These are phyloP conservation scores for Tolypocladium ophioglossoides DNA, from an alignment of 2,329 filamentous ascomycete species.

Conservation along the genomic window DNA sequence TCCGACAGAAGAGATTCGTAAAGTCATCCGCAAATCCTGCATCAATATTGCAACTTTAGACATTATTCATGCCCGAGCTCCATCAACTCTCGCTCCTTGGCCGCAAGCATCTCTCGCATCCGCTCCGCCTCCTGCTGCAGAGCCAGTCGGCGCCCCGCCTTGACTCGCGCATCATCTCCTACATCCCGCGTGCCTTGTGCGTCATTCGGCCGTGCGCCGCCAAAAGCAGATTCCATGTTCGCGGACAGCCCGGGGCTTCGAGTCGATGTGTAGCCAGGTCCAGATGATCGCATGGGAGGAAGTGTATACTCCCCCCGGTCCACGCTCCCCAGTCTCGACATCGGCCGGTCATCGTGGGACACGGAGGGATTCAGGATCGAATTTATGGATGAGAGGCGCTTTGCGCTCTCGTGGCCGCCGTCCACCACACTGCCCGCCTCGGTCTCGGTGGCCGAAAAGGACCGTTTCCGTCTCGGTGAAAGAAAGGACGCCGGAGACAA, in stretches of 20 bases:
- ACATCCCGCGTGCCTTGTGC: constrained; percentile 16
- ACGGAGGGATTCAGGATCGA: constrained; percentile 57
- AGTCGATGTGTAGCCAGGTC: constrained; percentile 25
- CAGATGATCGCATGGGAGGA: constrained; percentile 32
- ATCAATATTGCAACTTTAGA: constrained; percentile 5
- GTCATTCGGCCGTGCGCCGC: background rate
- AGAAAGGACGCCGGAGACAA: constrained; percentile 51
- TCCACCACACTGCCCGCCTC: constrained; percentile 29
- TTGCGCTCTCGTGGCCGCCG: constrained; percentile 35
- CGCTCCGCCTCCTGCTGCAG: constrained; percentile 63
- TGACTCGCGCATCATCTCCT: constrained; percentile 37
- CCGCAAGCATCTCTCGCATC: constrained; percentile 62
- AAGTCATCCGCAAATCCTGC: constrained; percentile 9
- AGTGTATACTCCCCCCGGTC: constrained; percentile 27
- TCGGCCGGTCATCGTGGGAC: constrained; percentile 12
- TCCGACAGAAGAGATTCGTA: constrained; percentile 12
- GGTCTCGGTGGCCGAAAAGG: constrained; percentile 51
- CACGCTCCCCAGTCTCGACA: constrained; percentile 20
- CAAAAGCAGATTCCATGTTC: constrained; percentile 15
- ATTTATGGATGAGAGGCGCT: constrained; percentile 64
- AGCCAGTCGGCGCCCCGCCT: constrained; percentile 52
- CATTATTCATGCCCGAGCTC: constrained; percentile 17
- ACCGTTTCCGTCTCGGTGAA: constrained; percentile 53
- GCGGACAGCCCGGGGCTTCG: constrained; percentile 28
- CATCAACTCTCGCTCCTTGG: constrained; percentile 61